phyloP scores from a whole-genome alignment of 2,329 filamentous ascomycete genomes.

The Mollisiaceae sp. region DNA sequence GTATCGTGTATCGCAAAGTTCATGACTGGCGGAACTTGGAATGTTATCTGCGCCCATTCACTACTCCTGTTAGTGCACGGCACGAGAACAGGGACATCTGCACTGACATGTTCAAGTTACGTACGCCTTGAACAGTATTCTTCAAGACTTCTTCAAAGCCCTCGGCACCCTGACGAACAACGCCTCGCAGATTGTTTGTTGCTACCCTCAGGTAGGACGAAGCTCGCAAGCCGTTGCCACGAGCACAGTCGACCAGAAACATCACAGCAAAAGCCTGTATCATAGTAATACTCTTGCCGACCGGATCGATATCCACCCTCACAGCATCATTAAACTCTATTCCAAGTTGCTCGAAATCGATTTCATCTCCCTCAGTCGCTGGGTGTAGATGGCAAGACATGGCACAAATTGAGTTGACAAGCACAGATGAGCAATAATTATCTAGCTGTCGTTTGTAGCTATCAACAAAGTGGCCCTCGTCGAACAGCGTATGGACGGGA shows the following conservation, averaged over 20 bases:
- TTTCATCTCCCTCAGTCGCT: constrained; percentile 27
- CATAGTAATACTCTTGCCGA: constrained; percentile 36
- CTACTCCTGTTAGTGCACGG: constrained; percentile 36
- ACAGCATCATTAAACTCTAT: constrained; percentile 38
- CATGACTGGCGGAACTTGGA: constrained; percentile 33
- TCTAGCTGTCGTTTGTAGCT: constrained; percentile 34
- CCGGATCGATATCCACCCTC: constrained; percentile 30
- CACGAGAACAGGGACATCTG: not conserved
- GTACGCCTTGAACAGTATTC: constrained; percentile 41
- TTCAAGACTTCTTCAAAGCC: constrained; percentile 38
- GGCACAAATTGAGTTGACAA: constrained; percentile 44
- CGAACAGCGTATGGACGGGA: constrained; percentile 44
- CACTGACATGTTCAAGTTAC: constrained; percentile 43
- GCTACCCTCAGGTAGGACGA: constrained; percentile 40
- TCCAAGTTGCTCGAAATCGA: constrained; percentile 37
- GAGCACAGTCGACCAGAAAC: constrained; percentile 41
- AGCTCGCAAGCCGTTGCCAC: constrained; percentile 37
- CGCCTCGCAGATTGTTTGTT: constrained; percentile 29
- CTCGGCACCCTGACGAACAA: constrained; percentile 27
- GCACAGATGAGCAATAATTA: constrained; percentile 37
- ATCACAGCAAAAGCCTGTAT: constrained; percentile 43
- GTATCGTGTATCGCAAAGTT: constrained; percentile 19
- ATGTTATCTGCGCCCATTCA: constrained; percentile 44
- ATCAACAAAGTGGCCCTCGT: constrained; percentile 40
- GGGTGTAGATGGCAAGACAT: constrained; percentile 42